phyloP scores from a whole-genome alignment of 1,284 basidiomycete genomes.

The Tausonia pullulans region DNA sequence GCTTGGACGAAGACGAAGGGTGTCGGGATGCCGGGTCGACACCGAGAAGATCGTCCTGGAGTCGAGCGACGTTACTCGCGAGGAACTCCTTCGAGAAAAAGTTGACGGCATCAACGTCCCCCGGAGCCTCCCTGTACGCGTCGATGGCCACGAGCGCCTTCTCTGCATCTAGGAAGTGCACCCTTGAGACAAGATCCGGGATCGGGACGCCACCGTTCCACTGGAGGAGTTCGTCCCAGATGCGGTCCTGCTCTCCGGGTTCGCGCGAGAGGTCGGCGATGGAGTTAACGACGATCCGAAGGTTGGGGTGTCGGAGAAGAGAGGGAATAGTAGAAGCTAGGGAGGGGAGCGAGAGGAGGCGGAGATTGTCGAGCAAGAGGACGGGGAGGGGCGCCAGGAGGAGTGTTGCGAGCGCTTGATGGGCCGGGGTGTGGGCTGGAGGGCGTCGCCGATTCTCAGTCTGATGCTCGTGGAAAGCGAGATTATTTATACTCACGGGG shows the following conservation, averaged over 20 bases:
- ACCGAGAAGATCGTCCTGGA: conserved; percentile 1
- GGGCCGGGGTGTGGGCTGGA: conserved; percentile 4
- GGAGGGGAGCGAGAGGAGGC: conserved; percentile 5
- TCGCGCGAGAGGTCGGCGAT: not conserved
- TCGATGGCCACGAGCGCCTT: not conserved
- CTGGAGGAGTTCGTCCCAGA: conserved; percentile 6
- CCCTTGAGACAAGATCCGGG: not conserved
- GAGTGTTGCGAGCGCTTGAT: not conserved
- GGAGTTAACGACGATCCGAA: conserved; percentile 8
- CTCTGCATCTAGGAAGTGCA: not conserved
- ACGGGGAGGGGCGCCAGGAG: conserved; percentile 7
- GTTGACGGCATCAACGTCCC: not conserved
- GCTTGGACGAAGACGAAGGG: conserved; percentile 3
- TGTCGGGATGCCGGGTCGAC: not conserved
- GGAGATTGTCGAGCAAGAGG: conserved; percentile 10
- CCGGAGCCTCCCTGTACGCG: not conserved
- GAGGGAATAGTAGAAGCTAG: conserved; percentile 3
- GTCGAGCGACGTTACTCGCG: not conserved
- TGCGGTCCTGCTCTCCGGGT: not conserved
- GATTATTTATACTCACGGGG: not conserved
- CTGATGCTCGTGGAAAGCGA: not conserved
- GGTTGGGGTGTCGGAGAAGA: conserved; percentile 7
- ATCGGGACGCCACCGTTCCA: not conserved
- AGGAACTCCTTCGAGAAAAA: conserved; percentile 4
- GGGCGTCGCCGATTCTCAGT: too few relatives aligned